Conservation (phyloP, 2,329 filamentous ascomycete genomes). For the Aspergillus quadrilineatus region DNA sequence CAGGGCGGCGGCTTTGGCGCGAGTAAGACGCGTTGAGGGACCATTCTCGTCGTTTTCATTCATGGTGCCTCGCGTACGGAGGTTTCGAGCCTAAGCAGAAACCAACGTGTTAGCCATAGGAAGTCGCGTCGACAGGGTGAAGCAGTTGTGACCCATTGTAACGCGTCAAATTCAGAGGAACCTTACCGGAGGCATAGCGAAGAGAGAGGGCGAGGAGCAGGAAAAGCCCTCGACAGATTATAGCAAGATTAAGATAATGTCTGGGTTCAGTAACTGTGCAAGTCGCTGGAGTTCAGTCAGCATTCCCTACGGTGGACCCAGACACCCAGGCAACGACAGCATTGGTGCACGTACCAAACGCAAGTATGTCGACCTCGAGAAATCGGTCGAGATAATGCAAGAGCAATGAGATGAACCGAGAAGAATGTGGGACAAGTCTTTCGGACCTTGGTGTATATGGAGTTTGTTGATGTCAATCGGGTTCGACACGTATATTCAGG, state of each 20-base stretch:
- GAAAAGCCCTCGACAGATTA: constrained; percentile 21
- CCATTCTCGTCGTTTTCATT: constrained; percentile 96
- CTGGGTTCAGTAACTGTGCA: constrained; percentile 23
- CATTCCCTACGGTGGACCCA: constrained; percentile 39
- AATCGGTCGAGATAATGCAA: constrained; percentile 23
- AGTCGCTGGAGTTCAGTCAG: constrained; percentile 29
- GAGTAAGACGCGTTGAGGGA: constrained; percentile 77
- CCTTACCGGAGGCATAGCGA: constrained; percentile 60
- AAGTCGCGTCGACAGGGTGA: background rate
- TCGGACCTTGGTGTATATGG: constrained; percentile 23
- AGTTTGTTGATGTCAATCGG: constrained; percentile 33
- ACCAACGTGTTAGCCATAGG: constrained; percentile 39
- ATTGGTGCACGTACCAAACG: constrained; percentile 38
- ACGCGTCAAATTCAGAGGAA: constrained; percentile 17
- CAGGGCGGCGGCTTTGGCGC: constrained; percentile 81
- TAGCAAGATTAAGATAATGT: constrained; percentile 28
- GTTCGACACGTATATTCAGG: constrained; percentile 21
- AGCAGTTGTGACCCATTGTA: constrained; percentile 6
- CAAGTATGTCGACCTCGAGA: constrained; percentile 31
- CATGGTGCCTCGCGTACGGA: constrained; percentile 71
- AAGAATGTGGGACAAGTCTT: constrained; percentile 17
- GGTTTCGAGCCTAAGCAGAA: constrained; percentile 61
- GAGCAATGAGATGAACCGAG: constrained; percentile 16
- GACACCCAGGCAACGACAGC: constrained; percentile 33
- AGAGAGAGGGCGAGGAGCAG: constrained; percentile 28